Base-by-base conservation (phyloP, 2,329 filamentous ascomycete genomes). In the Botrytis sinoallii region DNA sequence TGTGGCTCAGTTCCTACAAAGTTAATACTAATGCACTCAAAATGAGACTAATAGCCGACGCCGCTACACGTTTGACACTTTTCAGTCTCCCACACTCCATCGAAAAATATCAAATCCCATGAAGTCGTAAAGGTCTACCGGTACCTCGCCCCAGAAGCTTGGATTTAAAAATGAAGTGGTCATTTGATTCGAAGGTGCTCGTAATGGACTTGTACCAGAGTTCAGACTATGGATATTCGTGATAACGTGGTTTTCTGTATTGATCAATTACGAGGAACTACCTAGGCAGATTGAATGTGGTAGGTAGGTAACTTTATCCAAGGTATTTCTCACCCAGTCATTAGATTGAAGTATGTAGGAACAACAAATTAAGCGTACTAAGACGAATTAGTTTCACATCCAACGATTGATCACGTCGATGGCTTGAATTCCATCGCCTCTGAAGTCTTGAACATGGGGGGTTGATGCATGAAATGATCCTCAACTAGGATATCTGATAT, bases 401-500 rank as follows among this genome's bases (percentile, higher is more conserved):
- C 1, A 9, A 60, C 2, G 25, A 52, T n/a, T n/a, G 35, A 29
- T 42, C 48, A 57, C 48, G 48, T 68, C 29, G 66, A n/a, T 68
- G 66, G 66, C 48, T 57, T 57, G 48, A 29, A 22, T 57, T 32
- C n/a, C 64, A 29, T 12, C 22, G 48, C 38, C 25, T 42, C 35
- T 68, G n/a, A 18, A 29, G n/a, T 57, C 52, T 55, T 29, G 46
- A 68, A 55, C 35, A 29, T 55, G 65, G 65, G 35, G 35, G 48
- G 48, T 16, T 29, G 35, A 57, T 68, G 66, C 48, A 68, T 57
- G 66, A 68, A 68, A 57, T 68, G 66, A 68, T 68, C 66, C 66
- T 57, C 66, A n/a, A 20, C 48, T 57, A 52, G 48, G 48, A 68
- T 68, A 68, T 57, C 2, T 18, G 35, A 22, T 29, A 18, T 57